Evolutionary conservation across 2,329 filamentous ascomycete species (phyloP).

Genomic region (Hymenoscyphus fraxineus): DNA sequence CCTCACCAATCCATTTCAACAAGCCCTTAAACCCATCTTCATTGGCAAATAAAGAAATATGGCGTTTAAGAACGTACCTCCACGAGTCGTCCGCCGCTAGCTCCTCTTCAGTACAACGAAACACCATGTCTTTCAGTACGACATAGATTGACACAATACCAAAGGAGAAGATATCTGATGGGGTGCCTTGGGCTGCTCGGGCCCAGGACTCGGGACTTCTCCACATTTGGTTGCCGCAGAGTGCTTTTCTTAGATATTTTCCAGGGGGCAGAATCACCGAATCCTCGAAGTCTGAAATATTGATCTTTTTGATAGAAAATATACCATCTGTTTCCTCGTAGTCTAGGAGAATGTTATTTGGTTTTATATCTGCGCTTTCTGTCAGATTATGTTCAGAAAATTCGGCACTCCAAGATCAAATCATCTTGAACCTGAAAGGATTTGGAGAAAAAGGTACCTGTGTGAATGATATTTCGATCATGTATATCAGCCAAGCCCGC

Average conservation of each 20-base stretch:
- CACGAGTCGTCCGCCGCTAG: constrained; percentile 28
- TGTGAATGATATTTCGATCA: constrained; percentile 38
- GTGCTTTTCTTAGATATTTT: constrained; percentile 36
- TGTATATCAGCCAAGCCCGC: constrained; percentile 39
- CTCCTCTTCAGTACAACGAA: constrained; percentile 31
- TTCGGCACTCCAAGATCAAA: neutral
- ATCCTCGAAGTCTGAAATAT: constrained; percentile 22
- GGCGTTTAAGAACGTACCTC: constrained; percentile 38
- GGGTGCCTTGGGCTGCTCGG: constrained; percentile 37
- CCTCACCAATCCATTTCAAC: constrained; percentile 40
- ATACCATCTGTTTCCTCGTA: constrained; percentile 26
- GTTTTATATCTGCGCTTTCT: constrained; percentile 41
- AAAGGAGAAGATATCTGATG: constrained; percentile 44
- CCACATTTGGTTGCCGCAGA: constrained; percentile 44
- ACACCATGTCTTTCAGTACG: constrained; percentile 40
- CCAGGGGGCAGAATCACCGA: constrained; percentile 38
- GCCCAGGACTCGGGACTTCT: constrained; percentile 44
- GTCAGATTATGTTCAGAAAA: constrained; percentile 2
- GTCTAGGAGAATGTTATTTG: constrained; percentile 43
- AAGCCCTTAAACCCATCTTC: constrained; percentile 40
- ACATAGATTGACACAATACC: constrained; percentile 46
- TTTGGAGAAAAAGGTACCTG: constrained; percentile 26
- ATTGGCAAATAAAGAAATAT: constrained; percentile 47
- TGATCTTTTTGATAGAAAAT: constrained; percentile 33
- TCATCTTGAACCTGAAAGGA: no score